phyloP scores from a whole-genome alignment of 345 rosid species.

The Gossypium arboreum region DNA sequence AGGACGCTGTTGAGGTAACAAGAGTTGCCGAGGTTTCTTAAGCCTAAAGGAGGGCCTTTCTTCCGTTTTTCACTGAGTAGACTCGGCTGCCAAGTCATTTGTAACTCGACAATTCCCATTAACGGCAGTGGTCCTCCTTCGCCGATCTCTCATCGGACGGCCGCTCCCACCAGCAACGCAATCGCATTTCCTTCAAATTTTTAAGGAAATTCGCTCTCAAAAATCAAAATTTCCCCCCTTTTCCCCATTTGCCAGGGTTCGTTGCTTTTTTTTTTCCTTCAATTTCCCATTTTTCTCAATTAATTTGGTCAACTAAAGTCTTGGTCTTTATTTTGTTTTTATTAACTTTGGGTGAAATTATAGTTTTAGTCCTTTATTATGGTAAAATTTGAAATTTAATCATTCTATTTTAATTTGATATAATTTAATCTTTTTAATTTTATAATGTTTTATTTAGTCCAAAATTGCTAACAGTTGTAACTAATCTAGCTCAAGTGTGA shows the following conservation, averaged over 20 bases:
- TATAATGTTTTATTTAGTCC: too few relatives aligned
- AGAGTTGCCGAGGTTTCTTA: constrained; percentile 91
- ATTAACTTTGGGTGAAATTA: too few relatives aligned
- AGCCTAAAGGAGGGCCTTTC: constrained; percentile 83
- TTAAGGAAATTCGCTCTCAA: not conserved
- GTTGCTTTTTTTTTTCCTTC: not conserved
- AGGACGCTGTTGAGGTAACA: constrained; percentile 95
- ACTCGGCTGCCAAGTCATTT: constrained; percentile 97
- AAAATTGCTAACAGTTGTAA: too few relatives aligned
- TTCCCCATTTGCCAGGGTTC: not conserved
- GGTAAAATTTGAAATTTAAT: too few relatives aligned
- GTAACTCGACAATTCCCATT: constrained; percentile 55
- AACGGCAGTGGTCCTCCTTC: constrained; percentile 12
- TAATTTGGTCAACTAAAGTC: not conserved
- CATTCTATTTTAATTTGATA: too few relatives aligned
- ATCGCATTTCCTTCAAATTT: constrained; percentile 10
- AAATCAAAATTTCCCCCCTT: constrained; percentile 1
- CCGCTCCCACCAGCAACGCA: not conserved
- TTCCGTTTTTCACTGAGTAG: constrained; percentile 70
- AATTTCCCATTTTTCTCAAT: not conserved
- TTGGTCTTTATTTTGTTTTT: too few relatives aligned
- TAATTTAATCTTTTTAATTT: too few relatives aligned
- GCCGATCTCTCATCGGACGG: constrained; percentile 23
- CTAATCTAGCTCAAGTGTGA: too few relatives aligned
- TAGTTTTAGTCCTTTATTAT: too few relatives aligned